Conservation (phyloP, 1,139 yeast species). For the Williopsis jadinii region DNA sequence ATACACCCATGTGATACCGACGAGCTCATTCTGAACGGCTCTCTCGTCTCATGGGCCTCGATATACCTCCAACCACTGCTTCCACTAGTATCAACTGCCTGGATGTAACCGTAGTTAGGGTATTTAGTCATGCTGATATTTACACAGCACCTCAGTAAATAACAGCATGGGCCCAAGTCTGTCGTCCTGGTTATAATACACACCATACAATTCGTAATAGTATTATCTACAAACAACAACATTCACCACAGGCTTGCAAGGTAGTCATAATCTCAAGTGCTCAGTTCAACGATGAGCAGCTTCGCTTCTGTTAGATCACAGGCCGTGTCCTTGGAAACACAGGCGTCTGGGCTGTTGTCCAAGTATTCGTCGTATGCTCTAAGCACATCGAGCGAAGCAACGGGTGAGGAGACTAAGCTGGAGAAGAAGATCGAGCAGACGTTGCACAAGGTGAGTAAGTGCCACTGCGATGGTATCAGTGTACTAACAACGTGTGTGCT, state of each 20-base stretch:
- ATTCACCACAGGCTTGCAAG: too few species aligned
- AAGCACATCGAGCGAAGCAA: constrained; percentile 39
- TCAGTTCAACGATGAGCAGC: constrained; percentile 19
- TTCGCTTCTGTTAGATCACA: constrained; percentile 49
- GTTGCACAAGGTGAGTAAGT: constrained; percentile 22
- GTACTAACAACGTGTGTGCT: not conserved
- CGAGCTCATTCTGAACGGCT: constrained; percentile 10
- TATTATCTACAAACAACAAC: too few species aligned
- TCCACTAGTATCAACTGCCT: not conserved
- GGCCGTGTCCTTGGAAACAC: constrained; percentile 49
- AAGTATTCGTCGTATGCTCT: constrained; percentile 49
- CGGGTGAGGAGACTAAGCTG: constrained; percentile 39
- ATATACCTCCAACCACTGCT: constrained; percentile 8
- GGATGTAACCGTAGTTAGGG: not conserved
- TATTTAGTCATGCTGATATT: constrained; percentile 4
- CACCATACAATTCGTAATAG: too few species aligned
- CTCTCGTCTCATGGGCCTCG: constrained; percentile 18
- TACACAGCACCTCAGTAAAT: not conserved
- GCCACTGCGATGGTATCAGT: not conserved
- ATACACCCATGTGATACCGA: constrained; percentile 26
- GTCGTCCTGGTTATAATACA: too few species aligned
- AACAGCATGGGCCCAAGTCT: too few species aligned
- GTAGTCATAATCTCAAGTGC: too few species aligned
- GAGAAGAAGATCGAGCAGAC: constrained; percentile 36
- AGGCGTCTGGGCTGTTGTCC: constrained; percentile 43